These are phyloP conservation scores for Paraconiothyrium sp. DNA, from an alignment of 2,329 filamentous ascomycete species.

Conservation along the genomic window DNA sequence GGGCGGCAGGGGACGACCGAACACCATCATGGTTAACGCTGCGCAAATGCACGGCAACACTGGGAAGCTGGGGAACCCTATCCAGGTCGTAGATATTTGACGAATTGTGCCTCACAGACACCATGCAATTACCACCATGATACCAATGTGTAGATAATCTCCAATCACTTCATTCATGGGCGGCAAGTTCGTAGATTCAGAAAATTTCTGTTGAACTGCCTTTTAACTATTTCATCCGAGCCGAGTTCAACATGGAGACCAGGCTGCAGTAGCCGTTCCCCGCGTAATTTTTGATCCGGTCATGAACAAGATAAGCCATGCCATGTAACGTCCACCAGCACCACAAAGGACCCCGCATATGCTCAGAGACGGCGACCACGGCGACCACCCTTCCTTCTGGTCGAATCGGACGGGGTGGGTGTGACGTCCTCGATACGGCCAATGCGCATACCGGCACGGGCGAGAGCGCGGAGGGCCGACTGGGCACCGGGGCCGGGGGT, in stretches of 20 bases:
- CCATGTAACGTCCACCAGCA: constrained; percentile 42
- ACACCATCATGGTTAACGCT: constrained; percentile 69
- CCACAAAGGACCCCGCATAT: constrained; percentile 53
- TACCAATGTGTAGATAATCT: constrained; percentile 42
- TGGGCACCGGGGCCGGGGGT: constrained; percentile 99
- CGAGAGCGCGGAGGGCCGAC: constrained; percentile 97
- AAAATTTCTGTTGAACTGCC: constrained; percentile 52
- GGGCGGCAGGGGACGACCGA: constrained; percentile 59
- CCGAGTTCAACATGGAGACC: constrained; percentile 53
- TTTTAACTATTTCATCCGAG: constrained; percentile 40
- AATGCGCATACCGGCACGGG: constrained; percentile 99
- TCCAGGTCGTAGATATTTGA: constrained; percentile 55
- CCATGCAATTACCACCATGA: constrained; percentile 31
- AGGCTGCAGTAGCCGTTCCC: constrained; percentile 50
- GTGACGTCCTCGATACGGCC: constrained; percentile 99
- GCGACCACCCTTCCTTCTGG: constrained; percentile 99
- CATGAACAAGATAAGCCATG: constrained; percentile 48
- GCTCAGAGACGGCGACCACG: constrained; percentile 99
- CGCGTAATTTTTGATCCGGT: constrained; percentile 49
- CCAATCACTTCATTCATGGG: constrained; percentile 36
- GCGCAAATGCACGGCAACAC: constrained; percentile 62
- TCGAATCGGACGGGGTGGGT: constrained; percentile 98
- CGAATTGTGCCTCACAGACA: constrained; percentile 31
- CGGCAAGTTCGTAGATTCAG: constrained; percentile 35
- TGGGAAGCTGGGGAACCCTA: constrained; percentile 58